Conservation (phyloP, 139 green algal species). For the Diplosphaera chodatii region DNA sequence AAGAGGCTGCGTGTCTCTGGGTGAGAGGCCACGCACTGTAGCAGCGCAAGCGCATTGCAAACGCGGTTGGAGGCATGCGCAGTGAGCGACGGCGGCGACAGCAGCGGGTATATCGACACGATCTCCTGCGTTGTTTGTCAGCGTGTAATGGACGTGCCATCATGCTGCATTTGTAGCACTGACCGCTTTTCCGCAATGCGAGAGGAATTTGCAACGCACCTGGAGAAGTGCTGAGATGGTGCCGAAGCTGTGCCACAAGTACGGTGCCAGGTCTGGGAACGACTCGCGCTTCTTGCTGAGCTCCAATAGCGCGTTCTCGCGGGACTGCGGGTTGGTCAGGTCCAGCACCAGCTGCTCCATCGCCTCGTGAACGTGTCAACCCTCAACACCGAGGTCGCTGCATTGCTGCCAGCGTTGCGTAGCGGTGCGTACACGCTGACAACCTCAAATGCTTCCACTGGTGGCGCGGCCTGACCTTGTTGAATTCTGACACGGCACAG, state of each 20-base stretch:
- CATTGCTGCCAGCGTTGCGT: no score
- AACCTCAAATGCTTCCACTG: no score
- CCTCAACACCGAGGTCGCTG: no score
- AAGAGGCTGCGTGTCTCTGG: slow-evolving; percentile 89
- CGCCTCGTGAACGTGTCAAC: neutral
- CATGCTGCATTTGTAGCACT: no score
- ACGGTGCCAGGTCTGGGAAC: slow-evolving; percentile 93
- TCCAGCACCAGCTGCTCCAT: slow-evolving; percentile 75
- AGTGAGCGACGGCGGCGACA: slow-evolving; percentile 86
- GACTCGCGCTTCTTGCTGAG: slow-evolving; percentile 95
- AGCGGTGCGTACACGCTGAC: no score
- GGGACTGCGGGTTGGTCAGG: slow-evolving; percentile 57
- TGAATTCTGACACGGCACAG: no score
- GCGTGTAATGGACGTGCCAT: no score
- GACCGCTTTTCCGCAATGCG: no score
- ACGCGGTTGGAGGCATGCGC: slow-evolving; percentile 94
- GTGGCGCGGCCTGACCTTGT: no score
- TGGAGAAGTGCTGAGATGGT: slow-evolving; percentile 92
- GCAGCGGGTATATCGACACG: slow-evolving; percentile 93
- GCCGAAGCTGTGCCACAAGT: slow-evolving; percentile 95
- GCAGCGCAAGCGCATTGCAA: slow-evolving; percentile 94
- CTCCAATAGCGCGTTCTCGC: slow-evolving; percentile 94
- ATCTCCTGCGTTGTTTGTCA: slow-evolving; percentile 75
- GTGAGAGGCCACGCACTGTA: slow-evolving; percentile 97
- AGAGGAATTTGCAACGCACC: no score